A percentile compares a stretch with the other conserved stretches of the same genome.
phyloP scores from a whole-genome alignment of 2,329 filamentous ascomycete genomes.

The Fusarium secorum region DNA sequence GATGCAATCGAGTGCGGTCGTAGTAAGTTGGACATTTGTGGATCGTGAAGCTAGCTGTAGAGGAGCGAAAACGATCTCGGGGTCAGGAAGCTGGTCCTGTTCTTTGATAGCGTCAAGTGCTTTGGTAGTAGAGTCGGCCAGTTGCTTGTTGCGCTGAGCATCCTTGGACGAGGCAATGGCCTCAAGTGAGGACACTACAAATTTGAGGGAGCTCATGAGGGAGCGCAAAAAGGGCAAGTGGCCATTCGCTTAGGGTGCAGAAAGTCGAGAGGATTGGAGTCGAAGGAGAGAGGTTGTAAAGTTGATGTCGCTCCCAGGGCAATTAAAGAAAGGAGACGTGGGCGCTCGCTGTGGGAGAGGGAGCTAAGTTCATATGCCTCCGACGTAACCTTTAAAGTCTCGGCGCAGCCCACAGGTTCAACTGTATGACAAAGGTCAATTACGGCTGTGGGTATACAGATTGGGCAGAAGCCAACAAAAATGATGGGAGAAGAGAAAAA shows the following conservation, averaged over 20 bases:
- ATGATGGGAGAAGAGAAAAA: neutral
- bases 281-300: slow-evolving; percentile 16
- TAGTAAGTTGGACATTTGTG: slow-evolving; percentile 83
- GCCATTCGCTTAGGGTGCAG: slow-evolving; percentile 52
- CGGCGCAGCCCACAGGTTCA: neutral
- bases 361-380: slow-evolving; percentile 24
- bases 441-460: neutral
- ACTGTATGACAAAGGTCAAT: neutral
- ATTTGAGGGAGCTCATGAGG: slow-evolving; percentile 92
- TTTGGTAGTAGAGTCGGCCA: slow-evolving; percentile 81
- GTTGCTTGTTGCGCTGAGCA: slow-evolving; percentile 83
- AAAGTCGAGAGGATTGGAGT: slow-evolving; percentile 9
- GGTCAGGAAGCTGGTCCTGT: slow-evolving; percentile 83
- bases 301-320: slow-evolving; percentile 27
- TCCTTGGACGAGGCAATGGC: slow-evolving; percentile 92
- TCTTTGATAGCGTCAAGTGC: slow-evolving; percentile 88
- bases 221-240: slow-evolving; percentile 54
- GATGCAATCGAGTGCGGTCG: slow-evolving; percentile 93
- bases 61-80: slow-evolving; percentile 90
- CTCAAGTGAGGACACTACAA: slow-evolving; percentile 92
- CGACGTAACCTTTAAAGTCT: neutral
- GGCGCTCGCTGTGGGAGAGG: slow-evolving; percentile 10
- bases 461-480: neutral
- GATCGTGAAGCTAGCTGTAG: slow-evolving; percentile 89
- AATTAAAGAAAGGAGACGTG: slow-evolving; percentile 38